Base-by-base conservation (phyloP, 768 basidiomycete genomes). In the Pleurotus sapidus region DNA sequence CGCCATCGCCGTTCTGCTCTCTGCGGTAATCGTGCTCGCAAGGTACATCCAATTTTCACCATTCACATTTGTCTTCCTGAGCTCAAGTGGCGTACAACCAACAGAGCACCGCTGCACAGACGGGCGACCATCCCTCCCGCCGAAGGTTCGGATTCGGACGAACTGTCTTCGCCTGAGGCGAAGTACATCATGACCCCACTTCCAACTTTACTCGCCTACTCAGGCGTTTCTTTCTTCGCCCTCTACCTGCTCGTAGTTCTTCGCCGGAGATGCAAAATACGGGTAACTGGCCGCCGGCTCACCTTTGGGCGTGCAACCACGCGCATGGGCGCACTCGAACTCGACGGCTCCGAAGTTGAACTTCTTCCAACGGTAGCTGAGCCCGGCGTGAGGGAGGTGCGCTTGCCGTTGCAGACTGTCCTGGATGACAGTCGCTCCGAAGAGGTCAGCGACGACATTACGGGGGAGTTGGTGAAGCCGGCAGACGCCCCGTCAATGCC, bases 1-100 rank as follows among this genome's bases (percentile, higher is more conserved):
- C 51, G 51, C 51, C 51, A 54, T 54, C 39, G 51, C 27, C 51
- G 37, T 54, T 30, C 51, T 54, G 23, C 51, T 54, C 51, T 54
- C 51, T 42, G 51, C 51, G 23, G 20, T 54, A 14, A 15, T 43
- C 37, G 51, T 54, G n/a, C 51, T 54, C 23, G 51, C 51, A n/a
- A 54, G 51, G 51, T 54, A 12, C 30, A 34, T 34, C 9, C 30
- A 23, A 39, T 18, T 39, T 39, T 42, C 38, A 15, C 42, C 24
- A 39, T 53, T 39, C 23, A 37, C 37, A 23, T 53, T n/a, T 20
- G 9, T 25, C 18, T 54, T 24, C 5, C 24, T 40, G 39, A 39
- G 23, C n/a, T 15, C 38, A n/a, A 30, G 14, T 34, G 17, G 18
- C 38, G 14, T 37, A 5, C 24, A 45, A 17, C n/a, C 15, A 15